Percentiles rank a stretch among this genome's conserved stretches.
phyloP scores from a whole-genome alignment of 225 moss, liverwort and hornwort genomes.

The Pseudisothecium myosuroides region DNA sequence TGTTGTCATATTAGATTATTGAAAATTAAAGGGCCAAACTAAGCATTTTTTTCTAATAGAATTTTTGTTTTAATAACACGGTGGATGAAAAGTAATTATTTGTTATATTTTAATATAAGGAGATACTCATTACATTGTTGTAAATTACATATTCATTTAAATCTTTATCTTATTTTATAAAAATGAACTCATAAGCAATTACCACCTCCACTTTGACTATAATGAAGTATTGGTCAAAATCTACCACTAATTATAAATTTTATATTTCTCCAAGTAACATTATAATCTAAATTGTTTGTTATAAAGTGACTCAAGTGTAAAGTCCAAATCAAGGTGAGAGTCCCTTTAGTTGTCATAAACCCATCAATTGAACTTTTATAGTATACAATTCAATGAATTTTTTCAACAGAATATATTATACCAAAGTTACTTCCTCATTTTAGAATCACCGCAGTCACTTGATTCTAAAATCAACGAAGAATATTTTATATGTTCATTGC shows the following conservation, averaged over 20 bases:
- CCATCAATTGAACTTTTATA: too few species aligned
- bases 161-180: too few species aligned
- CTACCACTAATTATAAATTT: background rate
- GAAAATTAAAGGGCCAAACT: background rate
- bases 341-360: background rate
- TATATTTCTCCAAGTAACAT: background rate
- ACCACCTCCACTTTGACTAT: background rate
- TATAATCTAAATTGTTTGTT: too few species aligned
- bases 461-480: background rate
- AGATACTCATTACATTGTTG: too few species aligned
- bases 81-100: background rate
- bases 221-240: background rate
- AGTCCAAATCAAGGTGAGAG: background rate
- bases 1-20: background rate
- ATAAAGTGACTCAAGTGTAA: fast-evolving
- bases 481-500: background rate
- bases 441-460: too few species aligned
- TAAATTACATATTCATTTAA: background rate
- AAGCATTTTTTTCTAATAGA: too few species aligned
- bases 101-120: too few species aligned
- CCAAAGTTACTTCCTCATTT: background rate
- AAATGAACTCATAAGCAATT: too few species aligned
- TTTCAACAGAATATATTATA: background rate
- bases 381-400: background rate
- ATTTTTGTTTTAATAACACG: too few species aligned